A percentile compares a stretch with the other conserved stretches of the same genome.
These are phyloP conservation scores for Typha latifolia DNA, from an alignment of 176 grass and related monocot species.

Conservation along the genomic window DNA sequence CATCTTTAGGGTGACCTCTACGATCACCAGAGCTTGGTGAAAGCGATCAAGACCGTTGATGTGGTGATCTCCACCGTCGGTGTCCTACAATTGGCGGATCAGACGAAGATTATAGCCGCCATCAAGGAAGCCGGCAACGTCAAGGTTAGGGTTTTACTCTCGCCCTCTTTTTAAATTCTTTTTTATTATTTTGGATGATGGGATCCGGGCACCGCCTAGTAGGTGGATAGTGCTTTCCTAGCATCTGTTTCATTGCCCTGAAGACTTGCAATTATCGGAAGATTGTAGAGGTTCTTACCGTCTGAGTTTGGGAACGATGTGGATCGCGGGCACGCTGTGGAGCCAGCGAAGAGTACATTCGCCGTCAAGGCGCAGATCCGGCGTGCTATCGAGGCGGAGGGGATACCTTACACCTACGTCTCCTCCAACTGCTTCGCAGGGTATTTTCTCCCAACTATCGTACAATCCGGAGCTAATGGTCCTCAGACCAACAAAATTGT, in stretches of 20 bases:
- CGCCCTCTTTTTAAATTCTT: not conserved
- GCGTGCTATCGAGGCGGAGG: conserved; percentile 37
- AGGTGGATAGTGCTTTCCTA: not conserved
- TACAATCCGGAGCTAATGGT: not conserved
- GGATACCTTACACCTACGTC: conserved; percentile 36
- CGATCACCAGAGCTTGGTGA: conserved; percentile 40
- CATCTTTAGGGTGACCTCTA: conserved; percentile 37
- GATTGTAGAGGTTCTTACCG: conserved; percentile 42
- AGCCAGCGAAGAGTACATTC: conserved; percentile 32
- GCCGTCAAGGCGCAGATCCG: conserved; percentile 33
- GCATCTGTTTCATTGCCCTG: not conserved
- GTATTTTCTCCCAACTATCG: conserved; percentile 25
- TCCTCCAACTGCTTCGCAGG: conserved; percentile 29
- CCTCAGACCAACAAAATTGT: conserved; percentile 27
- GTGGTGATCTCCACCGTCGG: conserved; percentile 53
- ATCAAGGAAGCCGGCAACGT: conserved; percentile 55
- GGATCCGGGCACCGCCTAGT: too few species aligned
- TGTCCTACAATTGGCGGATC: conserved; percentile 26
- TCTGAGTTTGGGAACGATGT: conserved; percentile 53
- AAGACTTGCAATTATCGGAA: not conserved
- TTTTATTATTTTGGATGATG: not conserved
- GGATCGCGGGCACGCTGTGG: conserved; percentile 28
- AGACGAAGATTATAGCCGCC: conserved; percentile 40
- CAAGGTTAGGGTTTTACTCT: conserved; percentile 24
- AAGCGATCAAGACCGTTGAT: conserved; percentile 31